Evolutionary conservation across 2,329 filamentous ascomycete species (phyloP).

Genomic region (Botrytis paeoniae): DNA sequence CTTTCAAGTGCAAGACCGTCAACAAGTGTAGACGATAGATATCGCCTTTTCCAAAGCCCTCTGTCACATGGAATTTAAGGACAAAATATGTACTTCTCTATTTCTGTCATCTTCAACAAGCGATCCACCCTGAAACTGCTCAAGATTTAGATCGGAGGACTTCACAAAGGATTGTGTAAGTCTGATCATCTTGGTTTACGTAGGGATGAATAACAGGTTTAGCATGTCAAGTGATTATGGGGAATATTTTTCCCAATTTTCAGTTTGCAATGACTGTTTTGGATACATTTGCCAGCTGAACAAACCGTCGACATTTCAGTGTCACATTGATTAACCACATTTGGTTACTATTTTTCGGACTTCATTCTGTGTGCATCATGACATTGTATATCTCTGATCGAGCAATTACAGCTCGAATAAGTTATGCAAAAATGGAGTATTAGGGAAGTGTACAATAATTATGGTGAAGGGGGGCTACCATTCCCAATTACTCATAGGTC

Average conservation of each 20-base stretch:
- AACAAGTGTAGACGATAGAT: background rate
- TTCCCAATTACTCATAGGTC: too few species aligned
- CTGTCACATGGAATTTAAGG: background rate
- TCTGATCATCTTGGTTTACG: background rate
- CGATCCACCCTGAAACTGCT: background rate
- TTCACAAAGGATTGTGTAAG: background rate
- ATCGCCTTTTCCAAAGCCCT: background rate
- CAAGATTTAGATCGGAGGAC: background rate
- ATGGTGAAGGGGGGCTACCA: background rate
- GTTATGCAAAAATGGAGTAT: background rate
- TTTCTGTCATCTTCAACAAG: background rate
- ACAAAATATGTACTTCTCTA: background rate
- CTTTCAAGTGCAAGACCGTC: background rate
- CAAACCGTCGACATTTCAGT: background rate
- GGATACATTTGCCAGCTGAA: background rate
- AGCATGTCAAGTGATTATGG: fast-evolving
- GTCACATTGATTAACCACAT: background rate
- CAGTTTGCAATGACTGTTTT: background rate
- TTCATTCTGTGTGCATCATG: fast-evolving
- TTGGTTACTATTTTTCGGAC: too few species aligned
- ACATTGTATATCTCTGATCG: background rate
- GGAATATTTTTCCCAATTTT: background rate
- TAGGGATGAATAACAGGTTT: background rate
- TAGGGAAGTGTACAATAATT: background rate
- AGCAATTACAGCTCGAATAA: background rate